Percentiles rank a stretch among this genome's conserved stretches.
Conservation (phyloP, 2,329 filamentous ascomycete species). For the Drechslerella coelobrocha region DNA sequence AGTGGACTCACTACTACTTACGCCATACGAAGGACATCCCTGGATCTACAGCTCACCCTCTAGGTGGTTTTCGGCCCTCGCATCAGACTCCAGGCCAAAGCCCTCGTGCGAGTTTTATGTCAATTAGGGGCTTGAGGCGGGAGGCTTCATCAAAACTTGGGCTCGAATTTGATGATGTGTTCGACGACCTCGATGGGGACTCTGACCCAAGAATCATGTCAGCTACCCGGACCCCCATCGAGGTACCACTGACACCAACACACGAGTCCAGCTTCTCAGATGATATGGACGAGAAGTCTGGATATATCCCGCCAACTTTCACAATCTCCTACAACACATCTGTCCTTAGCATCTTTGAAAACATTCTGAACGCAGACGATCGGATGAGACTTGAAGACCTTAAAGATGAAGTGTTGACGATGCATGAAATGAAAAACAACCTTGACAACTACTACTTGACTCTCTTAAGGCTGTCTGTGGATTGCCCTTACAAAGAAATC, state of each 20-base stretch:
- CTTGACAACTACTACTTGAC: constrained; percentile 53
- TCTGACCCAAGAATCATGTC: constrained; percentile 42
- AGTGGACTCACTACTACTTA: constrained; percentile 48
- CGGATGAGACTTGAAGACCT: constrained; percentile 41
- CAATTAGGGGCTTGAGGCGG: constrained; percentile 25
- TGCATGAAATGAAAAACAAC: constrained; percentile 54
- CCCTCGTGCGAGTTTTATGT: constrained; percentile 37
- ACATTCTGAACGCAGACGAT: constrained; percentile 31
- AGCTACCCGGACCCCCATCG: constrained; percentile 35
- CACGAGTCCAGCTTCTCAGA: constrained; percentile 38
- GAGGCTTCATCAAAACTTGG: constrained; percentile 43
- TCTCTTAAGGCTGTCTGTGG: constrained; percentile 52
- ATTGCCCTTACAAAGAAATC: constrained; percentile 53
- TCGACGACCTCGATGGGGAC: constrained; percentile 45
- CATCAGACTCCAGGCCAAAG: constrained; percentile 38
- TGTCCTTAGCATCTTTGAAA: constrained; percentile 33
- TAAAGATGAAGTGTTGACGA: constrained; percentile 52
- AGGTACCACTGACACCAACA: constrained; percentile 37
- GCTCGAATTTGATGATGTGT: constrained; percentile 48
- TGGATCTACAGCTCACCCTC: constrained; percentile 8
- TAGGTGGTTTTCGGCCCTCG: constrained; percentile 42
- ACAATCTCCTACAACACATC: constrained; percentile 43
- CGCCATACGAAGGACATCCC: constrained; percentile 42
- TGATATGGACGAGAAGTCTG: constrained; percentile 26
- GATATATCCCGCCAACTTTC: constrained; percentile 47